Conservation (phyloP, 2,329 filamentous ascomycete genomes). For the Colletotrichum phormii region DNA sequence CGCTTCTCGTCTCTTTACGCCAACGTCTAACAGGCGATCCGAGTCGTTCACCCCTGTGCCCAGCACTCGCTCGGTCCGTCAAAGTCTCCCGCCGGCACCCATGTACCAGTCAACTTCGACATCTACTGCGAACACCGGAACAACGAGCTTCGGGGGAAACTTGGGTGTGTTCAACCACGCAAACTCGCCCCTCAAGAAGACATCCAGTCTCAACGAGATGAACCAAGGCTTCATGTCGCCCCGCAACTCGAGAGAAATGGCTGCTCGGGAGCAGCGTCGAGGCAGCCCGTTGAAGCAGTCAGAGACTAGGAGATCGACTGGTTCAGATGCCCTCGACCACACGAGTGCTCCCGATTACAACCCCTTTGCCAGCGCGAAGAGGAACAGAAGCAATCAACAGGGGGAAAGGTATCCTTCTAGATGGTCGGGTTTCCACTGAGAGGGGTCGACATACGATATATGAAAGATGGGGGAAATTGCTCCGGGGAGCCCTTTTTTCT, state of each 20-base stretch:
- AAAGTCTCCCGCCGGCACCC: slow-evolving; percentile 48
- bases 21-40: slow-evolving; percentile 41
- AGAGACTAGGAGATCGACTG: slow-evolving; percentile 43
- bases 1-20: slow-evolving; percentile 35
- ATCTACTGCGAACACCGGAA: slow-evolving; percentile 41
- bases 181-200: slow-evolving; percentile 86
- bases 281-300: slow-evolving; percentile 55
- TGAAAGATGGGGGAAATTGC: slow-evolving; percentile 3
- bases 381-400: slow-evolving; percentile 45
- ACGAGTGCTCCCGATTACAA: slow-evolving; percentile 43
- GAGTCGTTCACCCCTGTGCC: slow-evolving; percentile 49
- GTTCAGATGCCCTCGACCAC: slow-evolving; percentile 34
- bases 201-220: slow-evolving; percentile 71
- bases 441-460: slow-evolving; percentile 18
- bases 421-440: slow-evolving; percentile 36
- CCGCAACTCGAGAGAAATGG: slow-evolving; percentile 72
- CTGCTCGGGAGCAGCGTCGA: slow-evolving; percentile 62
- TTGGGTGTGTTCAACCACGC: slow-evolving; percentile 84
- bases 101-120: slow-evolving; percentile 42
- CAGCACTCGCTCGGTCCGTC: slow-evolving; percentile 45
- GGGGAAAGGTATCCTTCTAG: slow-evolving; percentile 55
- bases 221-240: slow-evolving; percentile 59
- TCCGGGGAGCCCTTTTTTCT: slow-evolving; percentile 10
- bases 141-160: slow-evolving; percentile 71
- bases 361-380: slow-evolving; percentile 53